Conservation (phyloP, 1,139 yeast species). For the Suhomyces yuchorum region DNA sequence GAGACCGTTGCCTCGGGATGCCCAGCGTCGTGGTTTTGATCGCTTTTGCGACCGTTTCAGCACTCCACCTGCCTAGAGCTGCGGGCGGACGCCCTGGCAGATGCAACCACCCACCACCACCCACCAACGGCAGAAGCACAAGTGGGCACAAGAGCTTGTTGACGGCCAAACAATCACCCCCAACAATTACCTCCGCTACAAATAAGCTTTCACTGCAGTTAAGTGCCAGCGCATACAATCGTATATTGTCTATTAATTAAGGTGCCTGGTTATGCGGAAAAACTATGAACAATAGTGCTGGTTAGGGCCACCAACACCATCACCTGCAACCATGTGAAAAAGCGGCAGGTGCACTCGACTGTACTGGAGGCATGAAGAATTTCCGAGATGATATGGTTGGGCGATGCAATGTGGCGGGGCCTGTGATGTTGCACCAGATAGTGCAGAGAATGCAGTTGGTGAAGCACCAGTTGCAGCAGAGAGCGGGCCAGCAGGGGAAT, state of each 20-base stretch:
- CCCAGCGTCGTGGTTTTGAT: too few relatives aligned
- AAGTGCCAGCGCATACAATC: neutral
- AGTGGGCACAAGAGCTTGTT: too few relatives aligned
- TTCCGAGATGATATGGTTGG: neutral
- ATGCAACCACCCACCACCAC: neutral
- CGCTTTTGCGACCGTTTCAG: neutral
- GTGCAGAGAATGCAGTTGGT: too few relatives aligned
- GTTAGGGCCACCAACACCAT: neutral
- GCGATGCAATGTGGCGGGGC: neutral
- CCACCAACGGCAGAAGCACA: too few relatives aligned
- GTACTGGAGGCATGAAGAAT: neutral
- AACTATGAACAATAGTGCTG: neutral
- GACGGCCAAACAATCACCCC: too few relatives aligned
- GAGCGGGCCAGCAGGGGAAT: too few relatives aligned
- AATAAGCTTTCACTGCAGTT: neutral
- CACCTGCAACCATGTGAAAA: slow-evolving; percentile 6
- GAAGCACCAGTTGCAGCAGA: too few relatives aligned
- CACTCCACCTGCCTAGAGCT: neutral
- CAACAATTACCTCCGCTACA: too few relatives aligned
- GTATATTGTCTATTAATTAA: neutral
- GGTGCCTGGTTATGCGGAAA: neutral
- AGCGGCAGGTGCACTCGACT: neutral
- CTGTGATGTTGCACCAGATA: neutral
- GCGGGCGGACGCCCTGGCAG: neutral
- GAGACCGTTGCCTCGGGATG: too few relatives aligned